Evolutionary conservation across 441 rosid species (phyloP).

Genomic region (Euphorbia corollata): DNA sequence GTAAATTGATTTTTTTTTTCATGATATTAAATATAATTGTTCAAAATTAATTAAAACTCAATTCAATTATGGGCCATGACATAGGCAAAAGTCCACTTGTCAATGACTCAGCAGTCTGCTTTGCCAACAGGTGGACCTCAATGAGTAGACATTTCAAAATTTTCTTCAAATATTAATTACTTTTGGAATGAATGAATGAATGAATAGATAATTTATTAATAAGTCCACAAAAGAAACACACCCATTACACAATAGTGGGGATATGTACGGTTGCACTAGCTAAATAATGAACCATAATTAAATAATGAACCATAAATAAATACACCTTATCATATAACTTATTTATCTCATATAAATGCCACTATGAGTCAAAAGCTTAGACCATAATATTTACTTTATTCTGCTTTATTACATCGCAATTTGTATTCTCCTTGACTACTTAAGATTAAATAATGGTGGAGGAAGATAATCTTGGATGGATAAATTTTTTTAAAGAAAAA

Average conservation of each 20-base stretch:
- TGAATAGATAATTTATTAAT: no score
- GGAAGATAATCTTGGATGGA: neutral
- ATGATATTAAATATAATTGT: no score
- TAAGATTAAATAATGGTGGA: neutral
- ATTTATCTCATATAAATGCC: neutral
- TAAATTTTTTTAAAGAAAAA: no score
- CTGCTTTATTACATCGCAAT: neutral
- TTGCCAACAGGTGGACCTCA: neutral
- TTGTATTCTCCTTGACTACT: neutral
- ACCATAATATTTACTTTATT: neutral
- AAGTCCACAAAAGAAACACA: neutral
- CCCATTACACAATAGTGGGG: neutral
- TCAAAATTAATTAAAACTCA: neutral
- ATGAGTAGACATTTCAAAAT: neutral
- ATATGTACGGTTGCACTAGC: conserved; percentile 3
- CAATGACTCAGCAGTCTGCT: neutral
- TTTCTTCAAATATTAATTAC: neutral
- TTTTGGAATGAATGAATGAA: neutral
- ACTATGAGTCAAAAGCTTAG: conserved; percentile 5
- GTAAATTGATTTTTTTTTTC: no score
- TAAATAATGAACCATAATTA: neutral
- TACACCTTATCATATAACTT: neutral
- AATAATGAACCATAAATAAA: neutral
- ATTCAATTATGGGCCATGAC: neutral
- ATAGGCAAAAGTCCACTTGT: neutral